These are phyloP conservation scores for Medicago truncatula DNA, from an alignment of 306 rosid genomes.

Conservation along the genomic window MtrunA17r5.0-ANR NC_053044.1:56183001-56183500, in stretches of 20 bases:
- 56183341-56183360: slow-evolving; percentile 38
- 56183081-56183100: slow-evolving; percentile 16
- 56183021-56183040: slow-evolving; percentile 79
- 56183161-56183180: not conserved
- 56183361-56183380: slow-evolving; percentile 36
- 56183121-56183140: not conserved
- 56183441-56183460: slow-evolving; percentile 37
- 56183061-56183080: slow-evolving; percentile 45
- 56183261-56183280: slow-evolving; percentile 67
- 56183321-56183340: slow-evolving; percentile 73
- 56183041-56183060: slow-evolving; percentile 82
- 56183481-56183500: slow-evolving; percentile 6
- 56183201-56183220: slow-evolving; percentile 43
- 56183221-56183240: slow-evolving; percentile 85
- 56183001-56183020: slow-evolving; percentile 62
- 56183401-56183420: slow-evolving; percentile 18
- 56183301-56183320: slow-evolving; percentile 93
- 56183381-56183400: slow-evolving; percentile 18
- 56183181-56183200: too few species aligned
- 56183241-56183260: slow-evolving; percentile 79
- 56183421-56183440: slow-evolving; percentile 37
- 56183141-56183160: not conserved
- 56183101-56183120: not conserved
- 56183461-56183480: slow-evolving; percentile 26
- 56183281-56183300: slow-evolving; percentile 81